Evolutionary conservation across 2,329 filamentous ascomycete genomes (phyloP), one percentile per base, ranked within the genome.

Genomic region (Grosmannia clavigera): DNA sequence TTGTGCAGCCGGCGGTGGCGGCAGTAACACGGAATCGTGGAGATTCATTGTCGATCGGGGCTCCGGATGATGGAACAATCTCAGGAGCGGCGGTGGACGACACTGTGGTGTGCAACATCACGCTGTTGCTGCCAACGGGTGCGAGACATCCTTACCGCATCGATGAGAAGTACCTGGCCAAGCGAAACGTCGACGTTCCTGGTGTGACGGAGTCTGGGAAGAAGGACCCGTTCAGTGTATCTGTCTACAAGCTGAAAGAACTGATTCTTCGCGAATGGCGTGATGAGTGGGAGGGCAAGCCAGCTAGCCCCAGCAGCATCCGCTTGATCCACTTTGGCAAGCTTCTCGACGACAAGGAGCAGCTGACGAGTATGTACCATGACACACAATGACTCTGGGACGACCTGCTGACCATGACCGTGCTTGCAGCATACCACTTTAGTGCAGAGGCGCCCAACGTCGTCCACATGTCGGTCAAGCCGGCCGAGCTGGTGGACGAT

Each of bases 261-360:
- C 76, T 96, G 69, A 96, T 97, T 70, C 82, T 94, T 76, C 81
- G 90, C 67, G 92, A 96, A 71, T 97, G 92, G 92, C 81, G 90
- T 66, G 86, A 85, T 67, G 90, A 96, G 70, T 96, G 92, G 92
- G 92, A 96, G 68, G 76, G 85, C 19, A 86, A 88, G 68, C 92
- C 92, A 1, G 84, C 87, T 31, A 94, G 89, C 69, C 92, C 92
- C 12, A 92, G 86, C 68, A 89, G 87, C 63, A 97, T 97, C 76
- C 81, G 92, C 57, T 75, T 97, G 67, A 96, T 97, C 68, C 88
- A 90, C 64, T 94, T 96, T 73, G 92, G 92, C 58, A 90, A 92
- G 70, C 77, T 96, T 71, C 75, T 96, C 65, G 91, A 95, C 67
- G 92, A 96, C 68, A 95, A 95, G 74, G 83, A 87, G 61, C 83